Evolutionary conservation across 148 eudicot species (phyloP), one percentile per base, ranked within the genome.

Genomic region (Chenopodium formosanum): DNA sequence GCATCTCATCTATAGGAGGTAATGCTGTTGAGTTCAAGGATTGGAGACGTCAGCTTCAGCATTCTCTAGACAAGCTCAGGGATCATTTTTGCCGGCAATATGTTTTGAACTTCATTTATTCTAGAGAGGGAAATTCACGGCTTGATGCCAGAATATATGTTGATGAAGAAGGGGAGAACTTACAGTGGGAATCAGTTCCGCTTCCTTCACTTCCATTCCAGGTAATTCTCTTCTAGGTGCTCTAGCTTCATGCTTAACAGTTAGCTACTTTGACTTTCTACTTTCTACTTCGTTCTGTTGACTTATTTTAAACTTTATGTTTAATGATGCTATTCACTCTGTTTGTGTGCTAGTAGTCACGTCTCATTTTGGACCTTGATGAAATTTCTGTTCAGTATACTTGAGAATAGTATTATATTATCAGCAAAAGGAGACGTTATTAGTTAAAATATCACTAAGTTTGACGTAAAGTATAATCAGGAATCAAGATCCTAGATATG

Each of bases 151-250:
- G 91, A 81, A 96, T 94, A 37, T 96, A 96, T 90, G 78, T 96
- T 74, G 87, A 87, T 81, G 91, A 90, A 71, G 91, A 90, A 71
- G 91, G 88, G n/a, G 85, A 89, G 67, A 98, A 92, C 82, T 75
- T 89, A 37, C 81, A 87, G 67, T 83, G 86, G 90, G 88, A 82
- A 84, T 83, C 98, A 46, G 92, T 90, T 84, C 97, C 97, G 48
- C 92, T 92, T 75, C 99, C 99, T 76, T 96, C 99, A 34, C 89
- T 92, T 87, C 99, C 99, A 17, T 96, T 96, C 86, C 99, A 96
- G 99, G 99, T 96, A 81, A 34, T 29, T 66, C 63, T 66, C 56
- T 64, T 37, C 20, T n/a, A 2, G 9, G 46, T 71, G 77, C 4
- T 50, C 23, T 58, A 25, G 71, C 64, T 74, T 29, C 25, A 31